Conservation (phyloP, 768 basidiomycete genomes). For the Mycena latifolia region DNA sequence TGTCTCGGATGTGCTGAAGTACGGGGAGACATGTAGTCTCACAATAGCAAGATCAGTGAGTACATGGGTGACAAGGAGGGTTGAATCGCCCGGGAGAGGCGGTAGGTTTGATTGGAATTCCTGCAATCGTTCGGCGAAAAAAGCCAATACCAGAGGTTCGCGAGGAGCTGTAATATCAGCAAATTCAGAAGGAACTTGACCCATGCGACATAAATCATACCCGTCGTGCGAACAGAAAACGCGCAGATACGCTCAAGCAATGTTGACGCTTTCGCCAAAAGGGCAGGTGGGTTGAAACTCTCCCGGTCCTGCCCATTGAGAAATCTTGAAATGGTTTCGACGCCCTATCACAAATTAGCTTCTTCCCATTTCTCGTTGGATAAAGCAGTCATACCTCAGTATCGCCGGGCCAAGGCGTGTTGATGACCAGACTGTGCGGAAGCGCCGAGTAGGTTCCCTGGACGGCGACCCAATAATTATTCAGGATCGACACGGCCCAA, state of each 20-base stretch:
- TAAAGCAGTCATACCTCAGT: neutral
- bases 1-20: neutral
- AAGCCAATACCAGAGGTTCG: neutral
- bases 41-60: slow-evolving; percentile 19
- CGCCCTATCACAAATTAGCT: neutral
- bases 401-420: slow-evolving; percentile 16
- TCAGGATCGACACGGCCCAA: slow-evolving; percentile 15
- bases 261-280: slow-evolving; percentile 21
- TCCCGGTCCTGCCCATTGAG: slow-evolving; percentile 11
- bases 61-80: slow-evolving; percentile 6
- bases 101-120: slow-evolving; percentile 8
- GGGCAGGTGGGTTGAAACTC: slow-evolving; percentile 1
- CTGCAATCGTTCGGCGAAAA: slow-evolving; percentile 6
- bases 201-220: neutral
- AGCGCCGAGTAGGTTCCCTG: slow-evolving; percentile 11
- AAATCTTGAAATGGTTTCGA: slow-evolving; percentile 16
- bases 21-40: slow-evolving; percentile 17
- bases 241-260: slow-evolving; percentile 18
- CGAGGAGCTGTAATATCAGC: neutral
- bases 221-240: neutral
- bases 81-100: neutral
- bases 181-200: too few species aligned
- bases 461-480: slow-evolving; percentile 25
- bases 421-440: neutral
- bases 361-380: too few species aligned